A percentile compares a stretch with the other conserved stretches of the same genome.
Conservation (phyloP, 2,329 filamentous ascomycete genomes). For the Escovopsis sp. region DNA sequence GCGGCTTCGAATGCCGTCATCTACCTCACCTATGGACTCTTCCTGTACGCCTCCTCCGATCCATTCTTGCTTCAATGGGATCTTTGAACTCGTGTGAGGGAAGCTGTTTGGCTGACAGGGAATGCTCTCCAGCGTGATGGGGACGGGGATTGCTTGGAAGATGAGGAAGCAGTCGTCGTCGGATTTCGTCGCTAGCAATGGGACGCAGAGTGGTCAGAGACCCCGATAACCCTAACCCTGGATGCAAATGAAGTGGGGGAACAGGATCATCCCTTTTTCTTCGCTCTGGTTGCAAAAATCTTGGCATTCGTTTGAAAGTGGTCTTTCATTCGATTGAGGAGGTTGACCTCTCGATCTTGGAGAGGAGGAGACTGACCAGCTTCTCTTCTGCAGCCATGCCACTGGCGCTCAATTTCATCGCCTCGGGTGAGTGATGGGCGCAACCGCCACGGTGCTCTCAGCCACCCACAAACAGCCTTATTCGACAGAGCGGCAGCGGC, state of each 20-base stretch:
- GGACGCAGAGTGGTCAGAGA: conserved; percentile 73
- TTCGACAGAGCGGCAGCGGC: conserved; percentile 45
- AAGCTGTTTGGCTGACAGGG: conserved; percentile 9
- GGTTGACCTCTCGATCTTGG: background rate
- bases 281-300: background rate
- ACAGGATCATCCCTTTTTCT: background rate
- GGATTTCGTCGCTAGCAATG: conserved; percentile 60
- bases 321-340: background rate
- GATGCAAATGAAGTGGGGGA: too few relatives aligned
- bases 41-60: conserved; percentile 41
- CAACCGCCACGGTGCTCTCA: conserved; percentile 2
- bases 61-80: background rate
- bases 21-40: conserved; percentile 62
- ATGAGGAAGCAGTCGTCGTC: conserved; percentile 49
- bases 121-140: conserved; percentile 37
- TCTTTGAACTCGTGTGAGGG: background rate
- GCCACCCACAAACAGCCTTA: background rate
- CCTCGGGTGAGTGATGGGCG: conserved; percentile 65
- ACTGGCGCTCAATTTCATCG: conserved; percentile 77
- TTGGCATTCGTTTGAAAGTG: background rate
- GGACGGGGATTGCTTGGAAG: conserved; percentile 41
- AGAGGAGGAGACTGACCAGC: conserved; percentile 9
- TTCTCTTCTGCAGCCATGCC: conserved; percentile 44
- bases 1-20: conserved; percentile 71
- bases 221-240: too few relatives aligned